Evolutionary conservation across 1,284 basidiomycete genomes (phyloP).

Genomic region (Abortiporus biennis): DNA sequence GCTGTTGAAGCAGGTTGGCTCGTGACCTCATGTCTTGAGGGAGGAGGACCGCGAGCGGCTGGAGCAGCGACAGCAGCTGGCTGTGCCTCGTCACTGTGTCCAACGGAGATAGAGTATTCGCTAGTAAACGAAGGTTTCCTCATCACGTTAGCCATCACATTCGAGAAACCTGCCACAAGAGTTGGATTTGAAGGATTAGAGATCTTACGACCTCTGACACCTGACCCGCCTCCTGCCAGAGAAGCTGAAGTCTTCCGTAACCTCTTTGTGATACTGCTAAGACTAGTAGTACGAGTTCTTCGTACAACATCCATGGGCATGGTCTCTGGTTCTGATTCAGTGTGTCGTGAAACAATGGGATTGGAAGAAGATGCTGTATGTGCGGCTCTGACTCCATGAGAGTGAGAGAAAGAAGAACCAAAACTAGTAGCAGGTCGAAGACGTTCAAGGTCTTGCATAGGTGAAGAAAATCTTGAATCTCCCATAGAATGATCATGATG

Average conservation of each 20-base stretch:
- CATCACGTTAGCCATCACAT: neutral
- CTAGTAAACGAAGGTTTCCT: constrained; percentile 6
- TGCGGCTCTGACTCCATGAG: too few species aligned
- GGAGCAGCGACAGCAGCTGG: neutral
- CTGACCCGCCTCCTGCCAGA: neutral
- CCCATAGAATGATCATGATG: too few species aligned
- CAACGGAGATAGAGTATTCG: constrained; percentile 5
- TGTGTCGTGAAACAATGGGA: constrained; percentile 11
- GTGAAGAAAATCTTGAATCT: too few species aligned
- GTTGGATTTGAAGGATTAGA: constrained; percentile 12
- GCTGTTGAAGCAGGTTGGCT: neutral
- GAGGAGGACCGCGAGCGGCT: neutral
- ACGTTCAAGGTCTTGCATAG: neutral
- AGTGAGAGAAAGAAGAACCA: neutral
- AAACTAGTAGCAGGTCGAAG: constrained; percentile 5
- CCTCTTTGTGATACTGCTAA: constrained; percentile 6
- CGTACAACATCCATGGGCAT: constrained; percentile 1
- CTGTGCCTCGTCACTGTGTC: neutral
- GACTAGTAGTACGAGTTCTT: constrained; percentile 3
- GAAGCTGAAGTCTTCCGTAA: constrained; percentile 4
- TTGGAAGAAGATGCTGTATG: constrained; percentile 11
- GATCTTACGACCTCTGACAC: constrained; percentile 5
- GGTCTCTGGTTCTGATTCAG: constrained; percentile 15
- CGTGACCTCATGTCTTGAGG: neutral
- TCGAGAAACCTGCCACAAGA: neutral